Evolutionary conservation across 192 early-diverging fungal genomes (phyloP), one percentile per base, ranked within the genome.

Genomic region (Backusella tarrabulga): DNA sequence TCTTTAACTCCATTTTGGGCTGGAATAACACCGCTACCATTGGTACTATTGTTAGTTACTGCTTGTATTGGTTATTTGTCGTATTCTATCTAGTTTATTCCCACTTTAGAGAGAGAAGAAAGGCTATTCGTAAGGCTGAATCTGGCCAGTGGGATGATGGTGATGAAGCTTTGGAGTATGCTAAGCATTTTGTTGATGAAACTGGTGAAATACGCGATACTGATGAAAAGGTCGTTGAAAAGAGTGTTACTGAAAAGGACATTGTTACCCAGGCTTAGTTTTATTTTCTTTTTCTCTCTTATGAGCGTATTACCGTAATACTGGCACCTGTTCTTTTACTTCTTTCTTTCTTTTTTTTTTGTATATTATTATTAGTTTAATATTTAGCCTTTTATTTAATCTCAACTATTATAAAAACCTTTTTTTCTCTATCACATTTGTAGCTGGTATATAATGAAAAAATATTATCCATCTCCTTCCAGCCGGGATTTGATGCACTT

Each of bases 11-110:
- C 17, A 77, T 94, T 34, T 38, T 81, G 32, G 95, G 95, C 6
- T 97, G 95, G 93, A 88, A 83, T 76, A 91, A 91, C 73, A 84
- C 89, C 35, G 94, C 93, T 11, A 96, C 93, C 0, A 79, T 89
- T 72, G 95, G 90, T 41, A 89, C 91, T 54, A 87, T 95, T 41
- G 80, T 88, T 46, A 89, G 87, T 7, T 98, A 98, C 87, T 91
- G 90, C 75, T 63, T 91, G 12, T 97, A 95, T 83, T 98, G 96
- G 95, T 73, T 89, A 2, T 80, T 78, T 14, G 52, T 95, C 36
- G 77, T 79, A 17, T 74, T 81, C 26, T 73, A 77, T 41, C 73
- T 97, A 5, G 76, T 90, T 15, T 78, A 44, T 63, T 80, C 87
- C 75, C 87, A 87, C 44, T 71, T 78, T 77, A 85, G 77, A 69